Conservation (phyloP, 805 yeast species). For the Pichia occidentalis region DNA sequence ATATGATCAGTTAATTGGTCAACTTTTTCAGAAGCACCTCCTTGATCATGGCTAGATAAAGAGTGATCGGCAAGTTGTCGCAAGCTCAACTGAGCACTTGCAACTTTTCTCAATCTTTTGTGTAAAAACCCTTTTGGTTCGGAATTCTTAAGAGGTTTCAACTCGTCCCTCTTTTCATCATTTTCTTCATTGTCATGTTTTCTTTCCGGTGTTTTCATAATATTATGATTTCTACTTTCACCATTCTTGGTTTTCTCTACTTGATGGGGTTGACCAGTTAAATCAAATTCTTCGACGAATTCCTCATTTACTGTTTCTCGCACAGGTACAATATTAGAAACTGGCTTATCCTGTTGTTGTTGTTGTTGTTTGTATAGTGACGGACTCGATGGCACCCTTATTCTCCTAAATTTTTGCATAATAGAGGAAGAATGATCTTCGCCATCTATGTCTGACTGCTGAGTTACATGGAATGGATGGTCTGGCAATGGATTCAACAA, state of each 20-base stretch:
- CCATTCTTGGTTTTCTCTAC: neutral
- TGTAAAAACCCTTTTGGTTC: slow-evolving; percentile 24
- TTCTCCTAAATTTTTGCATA: slow-evolving; percentile 31
- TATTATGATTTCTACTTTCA: neutral
- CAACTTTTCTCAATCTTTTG: slow-evolving; percentile 58
- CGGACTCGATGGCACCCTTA: slow-evolving; percentile 30
- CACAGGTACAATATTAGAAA: neutral
- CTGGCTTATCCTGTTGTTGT: neutral
- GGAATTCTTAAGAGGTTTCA: slow-evolving; percentile 13
- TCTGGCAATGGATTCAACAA: too few relatives aligned
- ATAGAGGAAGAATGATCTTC: slow-evolving; percentile 20
- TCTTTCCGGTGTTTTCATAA: neutral
- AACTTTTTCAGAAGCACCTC: slow-evolving; percentile 1
- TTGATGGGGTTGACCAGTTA: slow-evolving; percentile 14
- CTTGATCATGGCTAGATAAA: neutral
- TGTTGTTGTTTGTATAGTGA: slow-evolving; percentile 11
- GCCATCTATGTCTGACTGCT: too few relatives aligned
- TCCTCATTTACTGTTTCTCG: slow-evolving; percentile 6
- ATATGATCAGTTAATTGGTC: slow-evolving; percentile 29
- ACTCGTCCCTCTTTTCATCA: slow-evolving; percentile 14
- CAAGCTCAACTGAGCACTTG: slow-evolving; percentile 73
- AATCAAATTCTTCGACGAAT: slow-evolving; percentile 24
- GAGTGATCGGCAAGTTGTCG: slow-evolving; percentile 28
- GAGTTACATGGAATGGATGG: too few relatives aligned
- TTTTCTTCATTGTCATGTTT: slow-evolving; percentile 2